phyloP scores from a whole-genome alignment of 345 rosid genomes.

The Euphorbia pulcherrima region DNA sequence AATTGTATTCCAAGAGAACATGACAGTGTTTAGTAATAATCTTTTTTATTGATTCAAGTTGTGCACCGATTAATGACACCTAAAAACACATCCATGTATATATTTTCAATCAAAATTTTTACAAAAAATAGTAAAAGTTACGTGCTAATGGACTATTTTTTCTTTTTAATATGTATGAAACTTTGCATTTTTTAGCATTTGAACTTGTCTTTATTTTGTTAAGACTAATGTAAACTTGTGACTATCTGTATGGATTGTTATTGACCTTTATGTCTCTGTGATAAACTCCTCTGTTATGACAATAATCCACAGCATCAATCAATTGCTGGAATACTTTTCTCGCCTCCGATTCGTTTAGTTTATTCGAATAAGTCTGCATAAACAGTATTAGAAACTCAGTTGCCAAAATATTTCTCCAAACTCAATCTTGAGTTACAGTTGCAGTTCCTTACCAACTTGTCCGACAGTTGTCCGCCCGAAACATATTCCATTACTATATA shows the following conservation, averaged over 20 bases:
- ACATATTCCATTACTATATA: slow-evolving; percentile 85
- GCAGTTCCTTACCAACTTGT: slow-evolving; percentile 59
- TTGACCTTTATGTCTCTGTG: slow-evolving; percentile 86
- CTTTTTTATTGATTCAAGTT: too few relatives aligned
- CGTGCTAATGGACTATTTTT: too few relatives aligned
- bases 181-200: too few relatives aligned
- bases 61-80: too few relatives aligned
- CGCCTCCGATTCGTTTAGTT: slow-evolving; percentile 61
- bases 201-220: too few relatives aligned
- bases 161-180: too few relatives aligned
- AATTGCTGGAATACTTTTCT: slow-evolving; percentile 77
- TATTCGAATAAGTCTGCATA: slow-evolving; percentile 47
- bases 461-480: slow-evolving; percentile 76
- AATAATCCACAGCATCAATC: slow-evolving; percentile 78
- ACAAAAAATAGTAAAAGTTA: not conserved
- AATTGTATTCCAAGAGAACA: too few relatives aligned
- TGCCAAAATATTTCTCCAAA: not conserved
- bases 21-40: too few relatives aligned
- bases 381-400: slow-evolving; percentile 2
- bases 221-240: too few relatives aligned
- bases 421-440: not conserved
- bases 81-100: too few relatives aligned
- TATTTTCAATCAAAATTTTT: too few relatives aligned
- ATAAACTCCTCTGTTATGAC: slow-evolving; percentile 81
- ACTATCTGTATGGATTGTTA: not conserved